Evolutionary conservation across 768 basidiomycete genomes (phyloP).

Genomic region (Tylopilus felleus): DNA sequence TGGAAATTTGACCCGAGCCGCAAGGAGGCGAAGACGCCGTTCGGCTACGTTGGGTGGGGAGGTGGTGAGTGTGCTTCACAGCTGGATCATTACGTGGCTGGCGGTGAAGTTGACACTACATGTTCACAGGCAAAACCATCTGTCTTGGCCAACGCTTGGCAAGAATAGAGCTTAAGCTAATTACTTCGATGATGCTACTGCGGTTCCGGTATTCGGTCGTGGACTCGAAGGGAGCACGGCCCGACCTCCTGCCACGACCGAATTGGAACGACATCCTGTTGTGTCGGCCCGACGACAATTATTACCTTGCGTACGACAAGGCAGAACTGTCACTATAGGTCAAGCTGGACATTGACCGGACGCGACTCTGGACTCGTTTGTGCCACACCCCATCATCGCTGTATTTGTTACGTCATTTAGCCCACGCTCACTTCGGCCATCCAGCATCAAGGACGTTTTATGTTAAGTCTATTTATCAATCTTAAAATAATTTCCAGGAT

Average conservation of each 20-base stretch:
- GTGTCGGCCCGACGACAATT: constrained; percentile 58
- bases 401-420: constrained; percentile 6
- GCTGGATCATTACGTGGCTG: constrained; percentile 18
- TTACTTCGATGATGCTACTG: constrained; percentile 64
- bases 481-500: constrained; percentile 13
- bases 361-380: constrained; percentile 7
- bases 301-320: constrained; percentile 47
- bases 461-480: constrained; percentile 19
- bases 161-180: constrained; percentile 68
- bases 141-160: constrained; percentile 77
- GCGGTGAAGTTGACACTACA: constrained; percentile 7
- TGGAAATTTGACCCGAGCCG: constrained; percentile 71
- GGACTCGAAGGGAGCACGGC: constrained; percentile 47
- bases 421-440: constrained; percentile 7
- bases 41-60: constrained; percentile 75
- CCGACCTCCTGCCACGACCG: constrained; percentile 49
- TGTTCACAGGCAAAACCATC: constrained; percentile 53
- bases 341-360: constrained; percentile 22
- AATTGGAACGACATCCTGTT: constrained; percentile 78
- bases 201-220: constrained; percentile 60
- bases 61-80: constrained; percentile 52
- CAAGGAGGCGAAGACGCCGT: constrained; percentile 48
- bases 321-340: constrained; percentile 19
- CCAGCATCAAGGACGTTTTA: constrained; percentile 5
- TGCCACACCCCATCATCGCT: constrained; percentile 1